Percentiles rank a stretch among this genome's conserved stretches.
Evolutionary conservation across 257 asterid genomes (phyloP).

Genomic region (Cinchona pubescens): DNA sequence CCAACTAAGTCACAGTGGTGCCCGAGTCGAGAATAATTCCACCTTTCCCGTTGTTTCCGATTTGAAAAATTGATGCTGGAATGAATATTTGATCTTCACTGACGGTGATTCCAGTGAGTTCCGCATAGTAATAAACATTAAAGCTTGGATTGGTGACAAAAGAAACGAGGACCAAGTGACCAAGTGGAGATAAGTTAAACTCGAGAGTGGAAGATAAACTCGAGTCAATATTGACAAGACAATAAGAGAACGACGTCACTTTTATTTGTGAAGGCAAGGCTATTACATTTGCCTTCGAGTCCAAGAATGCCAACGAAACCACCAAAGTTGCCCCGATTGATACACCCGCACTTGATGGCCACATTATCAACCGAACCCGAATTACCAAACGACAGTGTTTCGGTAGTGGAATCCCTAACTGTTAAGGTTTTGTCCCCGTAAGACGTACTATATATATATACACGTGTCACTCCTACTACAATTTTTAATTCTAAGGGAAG

Average conservation of each 20-base stretch:
- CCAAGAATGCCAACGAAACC: conserved; percentile 12
- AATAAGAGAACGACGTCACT: conserved; percentile 22
- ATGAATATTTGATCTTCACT: not conserved
- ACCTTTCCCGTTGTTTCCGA: conserved; percentile 6
- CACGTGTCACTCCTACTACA: not conserved
- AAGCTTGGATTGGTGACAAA: not conserved
- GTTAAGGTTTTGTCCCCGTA: not conserved
- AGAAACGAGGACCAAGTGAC: conserved; percentile 2
- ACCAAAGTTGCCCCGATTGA: not conserved
- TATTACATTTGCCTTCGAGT: not conserved
- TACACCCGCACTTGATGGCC: conserved; percentile 21
- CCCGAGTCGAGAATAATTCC: conserved; percentile 26
- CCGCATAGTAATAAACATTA: conserved; percentile 2
- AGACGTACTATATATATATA: accelerated
- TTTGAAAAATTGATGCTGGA: conserved; percentile 5
- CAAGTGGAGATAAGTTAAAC: conserved; percentile 12
- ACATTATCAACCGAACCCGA: conserved; percentile 8
- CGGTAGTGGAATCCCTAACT: not conserved
- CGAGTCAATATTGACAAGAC: conserved; percentile 13
- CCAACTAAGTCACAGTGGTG: conserved; percentile 10
- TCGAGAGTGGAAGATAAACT: conserved; percentile 17
- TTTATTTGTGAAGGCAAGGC: conserved; percentile 17
- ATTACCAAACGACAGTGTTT: not conserved
- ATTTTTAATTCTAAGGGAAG: accelerated
- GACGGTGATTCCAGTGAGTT: conserved; percentile 17